Conservation (phyloP, 306 rosid species). For the Abrus pulchellus region DNA sequence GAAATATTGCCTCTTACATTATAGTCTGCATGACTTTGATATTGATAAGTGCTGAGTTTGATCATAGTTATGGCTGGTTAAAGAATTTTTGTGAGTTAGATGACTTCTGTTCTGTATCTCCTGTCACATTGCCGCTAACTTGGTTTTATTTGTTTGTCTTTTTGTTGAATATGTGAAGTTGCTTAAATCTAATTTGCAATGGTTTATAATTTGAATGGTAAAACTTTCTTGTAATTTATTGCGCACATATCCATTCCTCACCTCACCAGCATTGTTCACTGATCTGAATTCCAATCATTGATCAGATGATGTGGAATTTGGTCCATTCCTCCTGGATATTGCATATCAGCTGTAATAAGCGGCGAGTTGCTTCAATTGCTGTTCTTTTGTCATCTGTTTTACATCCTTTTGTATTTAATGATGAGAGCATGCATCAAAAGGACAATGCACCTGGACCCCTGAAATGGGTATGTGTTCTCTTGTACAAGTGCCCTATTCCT, state of each 20-base stretch:
- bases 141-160: slow-evolving; percentile 6
- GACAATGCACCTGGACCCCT: slow-evolving; percentile 81
- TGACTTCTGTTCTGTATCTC: neutral
- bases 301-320: slow-evolving; percentile 93
- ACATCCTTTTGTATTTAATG: slow-evolving; percentile 79
- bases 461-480: slow-evolving; percentile 82
- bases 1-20: neutral
- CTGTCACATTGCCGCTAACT: neutral
- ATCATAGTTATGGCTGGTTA: slow-evolving; percentile 8
- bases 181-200: slow-evolving; percentile 9
- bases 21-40: slow-evolving; percentile 8
- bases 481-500: slow-evolving; percentile 39
- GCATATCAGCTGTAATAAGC: slow-evolving; percentile 91
- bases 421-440: slow-evolving; percentile 78
- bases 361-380: slow-evolving; percentile 95
- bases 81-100: neutral
- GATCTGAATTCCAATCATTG: slow-evolving; percentile 42
- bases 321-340: slow-evolving; percentile 93
- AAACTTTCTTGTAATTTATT: slow-evolving; percentile 37
- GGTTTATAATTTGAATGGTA: slow-evolving; percentile 38
- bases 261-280: slow-evolving; percentile 24
- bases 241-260: slow-evolving; percentile 4
- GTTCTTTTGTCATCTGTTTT: slow-evolving; percentile 93
- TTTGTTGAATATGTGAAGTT: slow-evolving; percentile 38
- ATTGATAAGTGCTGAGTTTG: slow-evolving; percentile 2